These are phyloP conservation scores for Colletotrichum destructivum DNA, from an alignment of 2,329 filamentous ascomycete species.

Conservation along the genomic window DNA sequence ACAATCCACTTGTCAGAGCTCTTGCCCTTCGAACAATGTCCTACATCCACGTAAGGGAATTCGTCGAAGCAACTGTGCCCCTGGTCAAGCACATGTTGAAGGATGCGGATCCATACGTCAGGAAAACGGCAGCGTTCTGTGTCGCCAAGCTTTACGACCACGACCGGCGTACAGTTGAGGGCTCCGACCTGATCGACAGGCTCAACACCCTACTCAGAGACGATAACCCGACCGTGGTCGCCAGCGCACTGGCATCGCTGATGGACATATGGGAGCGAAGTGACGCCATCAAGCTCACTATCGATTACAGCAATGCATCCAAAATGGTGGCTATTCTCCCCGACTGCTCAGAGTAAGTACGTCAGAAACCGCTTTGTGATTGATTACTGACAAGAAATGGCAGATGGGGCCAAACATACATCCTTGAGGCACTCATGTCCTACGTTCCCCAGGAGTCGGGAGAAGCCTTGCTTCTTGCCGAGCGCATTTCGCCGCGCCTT, in stretches of 20 bases:
- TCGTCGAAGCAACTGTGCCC: slow-evolving; percentile 90
- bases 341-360: slow-evolving; percentile 92
- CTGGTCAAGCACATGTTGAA: slow-evolving; percentile 87
- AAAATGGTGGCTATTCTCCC: slow-evolving; percentile 98
- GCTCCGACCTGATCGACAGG: slow-evolving; percentile 90
- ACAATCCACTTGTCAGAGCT: slow-evolving; percentile 92
- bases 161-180: slow-evolving; percentile 90
- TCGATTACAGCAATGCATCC: slow-evolving; percentile 96
- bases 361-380: neutral
- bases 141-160: slow-evolving; percentile 99
- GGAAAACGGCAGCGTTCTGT: slow-evolving; percentile 96
- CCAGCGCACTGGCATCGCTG: slow-evolving; percentile 89
- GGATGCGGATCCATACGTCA: slow-evolving; percentile 94
- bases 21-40: slow-evolving; percentile 95
- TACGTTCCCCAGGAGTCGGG: slow-evolving; percentile 94
- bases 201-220: slow-evolving; percentile 92
- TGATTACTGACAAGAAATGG: slow-evolving; percentile 33
- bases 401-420: slow-evolving; percentile 99
- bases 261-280: slow-evolving; percentile 99
- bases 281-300: slow-evolving; percentile 97
- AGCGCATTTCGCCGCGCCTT: slow-evolving; percentile 93
- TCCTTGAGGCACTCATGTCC: slow-evolving; percentile 96
- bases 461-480: slow-evolving; percentile 90
- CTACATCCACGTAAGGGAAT: slow-evolving; percentile 96
- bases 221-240: slow-evolving; percentile 97